phyloP scores from a whole-genome alignment of 2,329 filamentous ascomycete genomes.

The Aureobasidium lini region DNA sequence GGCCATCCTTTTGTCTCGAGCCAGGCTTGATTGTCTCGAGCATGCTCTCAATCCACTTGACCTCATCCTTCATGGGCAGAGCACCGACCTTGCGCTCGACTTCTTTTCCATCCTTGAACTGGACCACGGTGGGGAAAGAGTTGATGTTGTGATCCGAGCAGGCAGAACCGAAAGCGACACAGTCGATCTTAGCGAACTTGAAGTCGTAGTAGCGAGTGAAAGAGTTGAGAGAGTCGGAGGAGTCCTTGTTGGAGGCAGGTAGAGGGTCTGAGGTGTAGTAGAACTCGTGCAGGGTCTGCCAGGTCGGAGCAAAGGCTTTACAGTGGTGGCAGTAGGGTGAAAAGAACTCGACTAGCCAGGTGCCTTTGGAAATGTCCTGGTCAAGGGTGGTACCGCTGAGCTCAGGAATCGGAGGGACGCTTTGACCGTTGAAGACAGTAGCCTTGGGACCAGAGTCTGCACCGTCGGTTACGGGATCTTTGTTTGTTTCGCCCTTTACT shows the following conservation, averaged over 20 bases:
- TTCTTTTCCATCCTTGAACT: slow-evolving; percentile 72
- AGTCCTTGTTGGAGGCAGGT: slow-evolving; percentile 40
- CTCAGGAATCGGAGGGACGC: slow-evolving; percentile 58
- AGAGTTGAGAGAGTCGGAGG: slow-evolving; percentile 48
- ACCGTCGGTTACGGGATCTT: slow-evolving; percentile 26
- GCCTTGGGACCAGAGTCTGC: slow-evolving; percentile 16
- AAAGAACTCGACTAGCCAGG: slow-evolving; percentile 49
- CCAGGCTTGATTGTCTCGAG: slow-evolving; percentile 75
- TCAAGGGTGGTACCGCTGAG: slow-evolving; percentile 53
- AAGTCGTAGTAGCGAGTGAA: slow-evolving; percentile 85
- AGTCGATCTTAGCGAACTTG: slow-evolving; percentile 80
- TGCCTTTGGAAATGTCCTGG: slow-evolving; percentile 54
- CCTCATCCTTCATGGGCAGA: slow-evolving; percentile 60
- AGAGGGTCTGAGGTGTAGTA: slow-evolving; percentile 82
- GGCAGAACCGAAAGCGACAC: slow-evolving; percentile 70
- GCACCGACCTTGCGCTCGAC: slow-evolving; percentile 57
- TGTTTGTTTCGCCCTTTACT: slow-evolving; percentile 29
- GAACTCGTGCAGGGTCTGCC: slow-evolving; percentile 89
- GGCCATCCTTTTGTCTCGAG: slow-evolving; percentile 59
- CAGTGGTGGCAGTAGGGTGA: slow-evolving; percentile 60
- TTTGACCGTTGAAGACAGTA: slow-evolving; percentile 59
- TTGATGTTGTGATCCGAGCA: slow-evolving; percentile 61
- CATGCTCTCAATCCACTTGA: slow-evolving; percentile 63
- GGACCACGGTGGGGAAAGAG: slow-evolving; percentile 67
- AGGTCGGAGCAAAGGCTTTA: slow-evolving; percentile 69